Base-by-base conservation (phyloP, 1,139 yeast species). In the Diutina pseudorugosa region DNA sequence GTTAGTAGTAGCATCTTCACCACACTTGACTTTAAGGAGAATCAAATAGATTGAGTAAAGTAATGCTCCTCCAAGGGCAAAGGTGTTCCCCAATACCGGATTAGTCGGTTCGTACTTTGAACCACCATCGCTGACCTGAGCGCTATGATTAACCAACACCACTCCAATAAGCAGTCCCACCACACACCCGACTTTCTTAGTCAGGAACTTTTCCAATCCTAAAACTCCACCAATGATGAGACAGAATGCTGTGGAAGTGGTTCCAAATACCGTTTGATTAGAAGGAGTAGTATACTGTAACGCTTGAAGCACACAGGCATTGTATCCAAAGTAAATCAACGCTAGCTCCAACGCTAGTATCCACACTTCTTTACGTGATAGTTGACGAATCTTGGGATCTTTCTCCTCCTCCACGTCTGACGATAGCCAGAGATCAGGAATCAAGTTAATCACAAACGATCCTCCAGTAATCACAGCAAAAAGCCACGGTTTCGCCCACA, bases 221-320 rank as follows among this genome's bases (percentile, higher is more conserved):
- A 71, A 60, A 11, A 64, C 44, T 1, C 64, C 66, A 0, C 82
- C 80, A 20, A 77, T 64, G 11, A 77, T 58, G 41, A 79, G 64
- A 0, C 82, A 75, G 60, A 77, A 79, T 3, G 77, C 69, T 4
- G 82, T 75, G 1, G 82, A 72, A 0, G 80, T 71, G 7, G 82
- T 72, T 3, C 80, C 71, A 33, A 79, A 61, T 3, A 78, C 76
- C 0, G 82, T 76, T 59, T 72, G 78, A 57, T 76, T 77, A 23
- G 82, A 75, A 0, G 82, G 81, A 4, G 79, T 71, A 0, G 83
- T 79, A 57, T 67, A 79, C 57, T 69, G 68, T 51, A 79, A 65
- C 8, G 78, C 66, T 11, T 65, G 54, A 64, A 77, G 68, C 4
- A 67, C 74, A 51, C 68, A 64, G 2, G 69, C 57, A 53, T 76